Base-by-base conservation (phyloP, 1,284 basidiomycete genomes). In the Hemileccinum hortonii region DNA sequence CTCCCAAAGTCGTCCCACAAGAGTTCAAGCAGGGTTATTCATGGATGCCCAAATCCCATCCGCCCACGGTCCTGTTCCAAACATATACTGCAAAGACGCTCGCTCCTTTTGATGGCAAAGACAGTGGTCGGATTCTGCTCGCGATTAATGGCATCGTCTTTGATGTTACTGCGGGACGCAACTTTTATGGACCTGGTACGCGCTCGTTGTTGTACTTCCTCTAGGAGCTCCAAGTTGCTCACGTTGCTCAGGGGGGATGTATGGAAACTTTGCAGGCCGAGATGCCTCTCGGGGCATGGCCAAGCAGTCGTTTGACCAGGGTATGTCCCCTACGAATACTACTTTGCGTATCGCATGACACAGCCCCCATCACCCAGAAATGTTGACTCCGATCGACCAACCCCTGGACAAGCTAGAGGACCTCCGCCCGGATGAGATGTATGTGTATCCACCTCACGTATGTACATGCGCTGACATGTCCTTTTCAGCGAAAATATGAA, bases 241-340 rank as follows among this genome's bases (percentile, higher is more conserved):
- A 44, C 44, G 46, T 22, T 44, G 42, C 47, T 30, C 29, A 58
- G 93, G 87, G 62, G 94, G 94, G 1, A 93, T 94, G 81, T 98
- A 98, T 65, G 94, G 94, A 30, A 97, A 97, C 72, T 97, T 98
- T 77, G 94, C 94, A 3, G 94, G 94, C 4, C 77, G 93, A 47
- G 94, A 98, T 72, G 94, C 94, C 1, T 94, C 91, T 10, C 77
- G 94, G 42, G 94, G 94, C 12, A 96, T 97, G 94, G 94, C 94
- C 9, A 97, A 95, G 72, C 94, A 98, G 73, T 94, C 92, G 5
- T 98, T 98, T 61, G 94, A 95, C 61, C 44, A 78, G 26, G 92
- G 93, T 92, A 63, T 56, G 84, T 71, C 16, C 7, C n/a, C n/a
- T n/a, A 19, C 9, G 44, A 44, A 33, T 24, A 4, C n/a, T 39